Conservation (phyloP, 2,329 filamentous ascomycete species). For the Epichloe gansuensis region DNA sequence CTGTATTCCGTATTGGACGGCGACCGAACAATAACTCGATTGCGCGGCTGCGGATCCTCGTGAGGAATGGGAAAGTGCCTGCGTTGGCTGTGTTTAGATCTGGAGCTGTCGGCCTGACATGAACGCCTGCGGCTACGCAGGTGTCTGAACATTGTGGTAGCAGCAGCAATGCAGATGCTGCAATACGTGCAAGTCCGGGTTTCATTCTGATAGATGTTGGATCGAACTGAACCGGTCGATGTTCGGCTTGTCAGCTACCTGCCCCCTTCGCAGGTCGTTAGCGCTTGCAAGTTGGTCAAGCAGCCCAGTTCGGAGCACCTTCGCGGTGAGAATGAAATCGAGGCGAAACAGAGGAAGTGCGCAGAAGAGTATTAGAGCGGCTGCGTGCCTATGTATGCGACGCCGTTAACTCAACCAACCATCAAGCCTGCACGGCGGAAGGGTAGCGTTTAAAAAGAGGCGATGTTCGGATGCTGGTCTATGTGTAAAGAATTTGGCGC, state of each 20-base stretch:
- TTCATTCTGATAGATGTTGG: slow-evolving; percentile 1
- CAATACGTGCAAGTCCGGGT: neutral
- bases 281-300: too few species aligned
- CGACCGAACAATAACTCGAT: slow-evolving; percentile 38
- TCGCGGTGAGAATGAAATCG: too few species aligned
- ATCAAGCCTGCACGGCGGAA: too few species aligned
- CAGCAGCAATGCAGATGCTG: neutral
- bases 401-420: too few species aligned
- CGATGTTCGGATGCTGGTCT: too few species aligned
- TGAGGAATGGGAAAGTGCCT: slow-evolving; percentile 32
- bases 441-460: too few species aligned
- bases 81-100: slow-evolving; percentile 8
- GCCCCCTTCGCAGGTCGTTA: neutral
- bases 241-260: too few species aligned
- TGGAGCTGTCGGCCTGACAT: neutral
- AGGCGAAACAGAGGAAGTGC: too few species aligned
- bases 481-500: too few species aligned
- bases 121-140: neutral
- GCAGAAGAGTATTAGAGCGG: too few species aligned
- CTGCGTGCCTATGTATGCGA: too few species aligned
- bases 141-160: neutral
- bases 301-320: too few species aligned
- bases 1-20: slow-evolving; percentile 21
- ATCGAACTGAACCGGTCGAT: neutral
- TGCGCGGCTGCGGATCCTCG: slow-evolving; percentile 36